These are phyloP conservation scores for Artemisia tridentata DNA, from an alignment of 129 eudicot species.

Conservation along the genomic window DNA sequence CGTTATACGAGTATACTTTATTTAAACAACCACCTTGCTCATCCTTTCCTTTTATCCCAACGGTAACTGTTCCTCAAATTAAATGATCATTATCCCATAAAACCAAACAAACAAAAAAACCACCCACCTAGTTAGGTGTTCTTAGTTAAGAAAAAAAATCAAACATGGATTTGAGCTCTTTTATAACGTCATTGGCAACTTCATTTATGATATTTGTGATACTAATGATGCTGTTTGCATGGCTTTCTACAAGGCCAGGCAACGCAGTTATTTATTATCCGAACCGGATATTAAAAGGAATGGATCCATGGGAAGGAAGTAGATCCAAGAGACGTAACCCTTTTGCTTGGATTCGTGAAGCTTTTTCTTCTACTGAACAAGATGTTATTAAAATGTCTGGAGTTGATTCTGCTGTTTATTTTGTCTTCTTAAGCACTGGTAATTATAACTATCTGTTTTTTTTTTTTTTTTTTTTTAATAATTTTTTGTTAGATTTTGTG, in stretches of 20 bases:
- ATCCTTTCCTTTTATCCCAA: slow-evolving; percentile 7
- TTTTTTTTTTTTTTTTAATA: not conserved
- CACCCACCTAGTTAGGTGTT: not conserved
- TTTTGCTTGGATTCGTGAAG: slow-evolving; percentile 86
- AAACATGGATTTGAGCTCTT: slow-evolving; percentile 80
- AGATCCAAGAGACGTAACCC: slow-evolving; percentile 61
- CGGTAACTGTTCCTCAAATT: slow-evolving; percentile 4
- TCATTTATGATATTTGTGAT: slow-evolving; percentile 68
- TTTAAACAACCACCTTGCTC: slow-evolving; percentile 17
- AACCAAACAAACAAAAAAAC: not conserved
- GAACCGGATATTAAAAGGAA: slow-evolving; percentile 73
- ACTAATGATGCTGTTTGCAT: slow-evolving; percentile 69
- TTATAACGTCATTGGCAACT: slow-evolving; percentile 73
- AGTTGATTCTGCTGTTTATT: slow-evolving; percentile 92
- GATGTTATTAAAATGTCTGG: slow-evolving; percentile 68
- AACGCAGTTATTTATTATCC: slow-evolving; percentile 73
- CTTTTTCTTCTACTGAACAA: slow-evolving; percentile 55
- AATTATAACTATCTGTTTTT: too few relatives aligned
- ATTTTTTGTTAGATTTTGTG: not conserved
- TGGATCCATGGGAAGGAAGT: slow-evolving; percentile 77
- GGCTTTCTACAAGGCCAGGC: slow-evolving; percentile 60
- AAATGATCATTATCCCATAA: not conserved
- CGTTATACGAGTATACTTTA: slow-evolving; percentile 24
- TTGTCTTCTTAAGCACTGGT: slow-evolving; percentile 85
- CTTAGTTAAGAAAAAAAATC: not conserved